Evolutionary conservation across 257 asterid species (phyloP), one percentile per base, ranked within the genome.

Genomic region (Solanum pimpinellifolium): DNA sequence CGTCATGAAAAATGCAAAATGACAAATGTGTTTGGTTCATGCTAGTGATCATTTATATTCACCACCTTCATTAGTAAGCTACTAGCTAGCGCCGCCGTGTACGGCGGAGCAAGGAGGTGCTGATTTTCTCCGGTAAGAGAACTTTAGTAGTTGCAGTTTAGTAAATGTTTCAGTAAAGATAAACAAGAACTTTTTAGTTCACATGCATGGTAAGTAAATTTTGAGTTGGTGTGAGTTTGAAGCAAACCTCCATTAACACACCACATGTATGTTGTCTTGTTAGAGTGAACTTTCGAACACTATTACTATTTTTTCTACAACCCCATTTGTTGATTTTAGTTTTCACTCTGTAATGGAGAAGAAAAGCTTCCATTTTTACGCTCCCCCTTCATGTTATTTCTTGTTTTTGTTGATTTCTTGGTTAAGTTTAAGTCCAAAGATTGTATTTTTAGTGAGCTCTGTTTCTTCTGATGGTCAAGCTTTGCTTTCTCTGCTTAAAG

Each of bases 381-480:
- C 70, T 49, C 83, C 13, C 16, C 16, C 65, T 44, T 85, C 87
- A 29, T 83, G 52, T 69, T 33, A 89, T 78, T 52, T 90, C 87
- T 6, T 89, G 35, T 25, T 80, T 74, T 90, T 88, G 89, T 72
- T 92, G 87, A 90, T 89, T 47, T 75, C 89, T 29, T 52, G 86
- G 66, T 70, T 86, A 60, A 52, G 83, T 35, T 46, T 68, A 42
- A 66, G 68, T 14, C 46, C 80, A 29, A 59, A 87, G 15, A 74
- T 65, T 62, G 39, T 80, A 37, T 21, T 42, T 14, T 16, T 89
- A 29, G 94, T 90, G 35, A 59, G 76, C 31, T 92, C 91, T 87
- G 91, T 96, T 83, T 95, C 98, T 5, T 33, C 97, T 52, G 99
- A 96, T 90, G 99, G 98, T 69, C 37, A 93, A 88, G 97, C 99